These are phyloP conservation scores for Candida piceae DNA, from an alignment of 805 yeast genomes.

Conservation along the genomic window DNA sequence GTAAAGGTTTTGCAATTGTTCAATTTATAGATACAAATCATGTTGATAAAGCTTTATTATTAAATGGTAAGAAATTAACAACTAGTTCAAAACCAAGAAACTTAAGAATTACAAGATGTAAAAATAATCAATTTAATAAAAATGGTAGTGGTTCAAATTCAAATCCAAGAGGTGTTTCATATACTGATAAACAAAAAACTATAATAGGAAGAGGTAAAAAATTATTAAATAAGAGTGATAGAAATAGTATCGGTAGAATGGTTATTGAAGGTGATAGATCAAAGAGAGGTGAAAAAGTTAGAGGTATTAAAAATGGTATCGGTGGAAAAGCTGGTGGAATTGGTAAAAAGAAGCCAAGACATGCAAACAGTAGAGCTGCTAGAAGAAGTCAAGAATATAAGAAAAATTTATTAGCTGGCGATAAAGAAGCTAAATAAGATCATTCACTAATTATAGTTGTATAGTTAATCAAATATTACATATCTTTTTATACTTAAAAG, in stretches of 20 bases:
- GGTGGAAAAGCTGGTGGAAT: constrained; percentile 25
- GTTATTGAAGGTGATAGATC: constrained; percentile 78
- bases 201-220: constrained; percentile 74
- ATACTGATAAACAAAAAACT: constrained; percentile 63
- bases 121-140: constrained; percentile 31
- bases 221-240: constrained; percentile 75
- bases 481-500: too few relatives aligned
- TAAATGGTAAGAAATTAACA: constrained; percentile 60
- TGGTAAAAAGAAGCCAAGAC: constrained; percentile 51
- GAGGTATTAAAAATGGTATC: constrained; percentile 57
- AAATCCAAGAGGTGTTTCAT: not conserved
- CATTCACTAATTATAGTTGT: not conserved
- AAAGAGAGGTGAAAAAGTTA: constrained; percentile 54
- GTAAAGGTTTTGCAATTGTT: constrained; percentile 96
- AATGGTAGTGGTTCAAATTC: constrained; percentile 12
- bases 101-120: constrained; percentile 73
- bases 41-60: constrained; percentile 75
- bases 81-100: constrained; percentile 43
- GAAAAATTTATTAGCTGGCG: constrained; percentile 5
- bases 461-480: too few relatives aligned
- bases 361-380: constrained; percentile 46
- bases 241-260: constrained; percentile 56
- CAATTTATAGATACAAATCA: constrained; percentile 72
- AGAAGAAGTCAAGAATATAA: constrained; percentile 40
- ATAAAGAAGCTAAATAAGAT: too few relatives aligned